Evolutionary conservation across 495 filamentous ascomycete genomes (phyloP), one percentile per base, ranked within the genome.

Genomic region (Penicillium chermesinum): DNA sequence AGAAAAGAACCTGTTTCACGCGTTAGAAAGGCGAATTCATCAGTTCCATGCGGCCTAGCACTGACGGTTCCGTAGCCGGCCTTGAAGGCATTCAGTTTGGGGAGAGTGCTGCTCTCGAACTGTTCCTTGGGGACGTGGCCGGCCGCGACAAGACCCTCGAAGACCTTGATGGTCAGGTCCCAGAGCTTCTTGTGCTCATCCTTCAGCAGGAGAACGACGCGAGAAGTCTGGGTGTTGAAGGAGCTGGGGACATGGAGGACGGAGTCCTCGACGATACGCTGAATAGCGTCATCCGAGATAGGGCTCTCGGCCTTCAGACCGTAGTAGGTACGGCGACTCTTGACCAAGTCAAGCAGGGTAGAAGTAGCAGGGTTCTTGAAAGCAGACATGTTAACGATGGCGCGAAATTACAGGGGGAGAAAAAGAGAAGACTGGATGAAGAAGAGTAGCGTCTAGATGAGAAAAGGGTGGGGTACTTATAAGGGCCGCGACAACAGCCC

Each of bases 171-270:
- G 21, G 71, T 66, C 37, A 77, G 64, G 41, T 75, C 70, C 76
- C 76, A 79, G 9, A 76, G 63, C 69, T 76, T 73, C 57, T 72
- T 45, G 65, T 77, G 75, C 58, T 78, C 66, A 41, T 78, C 67
- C 57, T 71, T 70, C 42, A 78, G 49, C 12, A 77, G 58, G 3
- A 79, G 58, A 10, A 75, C 67, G 9, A 71, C 46, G 18, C 76
- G 74, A 8, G 69, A 70, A 38, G 75, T 74, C 59, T 79, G 76
- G 48, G 71, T 74, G 63, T 79, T 77, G 66, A 76, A 79, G 14
- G 76, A 66, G 55, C 66, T 73, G 50, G 76, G 76, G 3, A 69
- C 62, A 46, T 72, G 65, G 17, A 73, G 70, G 37, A 79, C 52
- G n/a, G 71, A 60, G 41, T 71, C 52, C 36, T 59, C 39, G 48